Evolutionary conservation across 2,329 filamentous ascomycete species (phyloP).

Genomic region (Fusarium continuum): DNA sequence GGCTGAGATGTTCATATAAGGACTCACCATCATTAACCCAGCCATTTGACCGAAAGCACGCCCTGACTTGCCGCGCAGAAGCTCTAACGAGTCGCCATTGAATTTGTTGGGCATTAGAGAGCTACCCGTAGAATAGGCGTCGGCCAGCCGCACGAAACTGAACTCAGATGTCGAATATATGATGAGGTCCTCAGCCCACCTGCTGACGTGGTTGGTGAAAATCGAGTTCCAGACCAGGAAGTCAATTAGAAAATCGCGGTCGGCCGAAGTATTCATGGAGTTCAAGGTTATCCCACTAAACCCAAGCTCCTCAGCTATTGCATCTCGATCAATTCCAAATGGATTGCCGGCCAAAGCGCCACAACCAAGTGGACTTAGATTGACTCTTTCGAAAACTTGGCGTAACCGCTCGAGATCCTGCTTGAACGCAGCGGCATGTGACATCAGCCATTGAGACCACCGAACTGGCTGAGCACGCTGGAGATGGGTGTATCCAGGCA

Average conservation of each 20-base stretch:
- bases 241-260: constrained; percentile 78
- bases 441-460: constrained; percentile 39
- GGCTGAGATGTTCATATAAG: constrained; percentile 40
- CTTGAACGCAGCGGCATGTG: constrained; percentile 36
- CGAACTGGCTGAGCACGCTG: constrained; percentile 42
- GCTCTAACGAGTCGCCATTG: constrained; percentile 40
- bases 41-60: constrained; percentile 55
- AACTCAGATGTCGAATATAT: constrained; percentile 52
- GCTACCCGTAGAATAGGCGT: constrained; percentile 38
- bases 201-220: constrained; percentile 75
- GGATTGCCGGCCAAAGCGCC: constrained; percentile 42
- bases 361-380: constrained; percentile 42
- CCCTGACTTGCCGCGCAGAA: constrained; percentile 43
- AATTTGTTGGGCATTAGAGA: constrained; percentile 36
- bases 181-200: constrained; percentile 79
- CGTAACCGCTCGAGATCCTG: constrained; percentile 42
- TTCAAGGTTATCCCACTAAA: constrained; percentile 76
- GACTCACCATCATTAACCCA: constrained; percentile 65
- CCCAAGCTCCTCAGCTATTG: constrained; percentile 68
- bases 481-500: constrained; percentile 45
- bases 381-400: constrained; percentile 38
- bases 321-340: constrained; percentile 46
- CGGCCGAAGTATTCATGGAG: constrained; percentile 74
- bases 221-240: constrained; percentile 75
- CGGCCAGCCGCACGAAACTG: constrained; percentile 31